These are phyloP conservation scores for Acacia crassicarpa DNA, from an alignment of 306 rosid species.

Conservation along the genomic window DNA sequence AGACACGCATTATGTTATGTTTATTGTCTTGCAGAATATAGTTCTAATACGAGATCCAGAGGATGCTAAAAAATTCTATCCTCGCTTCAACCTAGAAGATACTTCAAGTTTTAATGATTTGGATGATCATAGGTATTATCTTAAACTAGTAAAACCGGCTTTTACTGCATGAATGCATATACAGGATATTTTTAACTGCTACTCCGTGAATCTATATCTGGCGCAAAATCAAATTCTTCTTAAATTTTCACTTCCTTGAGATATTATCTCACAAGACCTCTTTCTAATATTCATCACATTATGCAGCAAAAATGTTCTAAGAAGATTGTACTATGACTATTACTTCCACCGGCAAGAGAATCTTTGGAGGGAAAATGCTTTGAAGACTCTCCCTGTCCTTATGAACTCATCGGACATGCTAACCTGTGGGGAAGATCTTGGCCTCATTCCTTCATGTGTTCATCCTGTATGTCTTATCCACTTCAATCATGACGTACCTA, in stretches of 20 bases:
- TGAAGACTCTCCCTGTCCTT: constrained; percentile 92
- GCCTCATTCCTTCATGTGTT: constrained; percentile 94
- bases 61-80: constrained; percentile 77
- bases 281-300: constrained; percentile 20
- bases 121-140: constrained; percentile 81
- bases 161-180: constrained; percentile 10
- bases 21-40: constrained; percentile 67
- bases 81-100: constrained; percentile 96
- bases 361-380: constrained; percentile 93
- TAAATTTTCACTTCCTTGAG: constrained; percentile 21
- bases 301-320: constrained; percentile 80
- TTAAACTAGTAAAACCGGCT: neutral
- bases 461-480: constrained; percentile 70
- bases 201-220: constrained; percentile 10
- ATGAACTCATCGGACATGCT: constrained; percentile 89
- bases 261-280: constrained; percentile 28
- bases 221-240: constrained; percentile 13
- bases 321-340: constrained; percentile 81
- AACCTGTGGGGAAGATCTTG: constrained; percentile 96
- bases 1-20: constrained; percentile 26
- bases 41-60: constrained; percentile 86
- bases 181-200: neutral
- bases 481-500: constrained; percentile 8
- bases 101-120: constrained; percentile 80
- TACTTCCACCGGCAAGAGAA: constrained; percentile 94